phyloP scores from a whole-genome alignment of 805 yeast genomes.

The Priceomyces haplophilus region DNA sequence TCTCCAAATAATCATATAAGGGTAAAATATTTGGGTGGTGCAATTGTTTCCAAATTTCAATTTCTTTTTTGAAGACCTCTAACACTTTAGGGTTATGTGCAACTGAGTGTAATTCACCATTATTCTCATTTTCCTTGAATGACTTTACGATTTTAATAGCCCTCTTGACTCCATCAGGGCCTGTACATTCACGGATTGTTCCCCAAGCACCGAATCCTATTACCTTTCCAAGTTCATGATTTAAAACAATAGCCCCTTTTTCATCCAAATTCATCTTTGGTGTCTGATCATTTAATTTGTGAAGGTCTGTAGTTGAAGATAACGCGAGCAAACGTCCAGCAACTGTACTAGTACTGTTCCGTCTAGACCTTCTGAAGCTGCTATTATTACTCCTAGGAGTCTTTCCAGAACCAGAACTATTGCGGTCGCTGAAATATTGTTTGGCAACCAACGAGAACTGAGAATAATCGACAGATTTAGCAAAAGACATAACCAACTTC shows the following conservation, averaged over 20 bases:
- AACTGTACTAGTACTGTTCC: slow-evolving; percentile 34
- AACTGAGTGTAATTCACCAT: slow-evolving; percentile 7
- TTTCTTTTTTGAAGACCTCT: slow-evolving; percentile 65
- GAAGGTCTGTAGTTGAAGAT: slow-evolving; percentile 35
- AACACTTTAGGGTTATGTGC: slow-evolving; percentile 46
- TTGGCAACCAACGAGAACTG: slow-evolving; percentile 42
- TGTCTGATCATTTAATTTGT: slow-evolving; percentile 19
- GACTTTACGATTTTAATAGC: slow-evolving; percentile 65
- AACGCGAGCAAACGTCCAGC: slow-evolving; percentile 40
- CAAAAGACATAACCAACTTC: slow-evolving; percentile 37
- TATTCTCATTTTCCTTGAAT: slow-evolving; percentile 16
- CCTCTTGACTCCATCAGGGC: slow-evolving; percentile 29
- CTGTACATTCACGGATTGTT: slow-evolving; percentile 65
- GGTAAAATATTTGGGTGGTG: slow-evolving; percentile 65
- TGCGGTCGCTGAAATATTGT: slow-evolving; percentile 26
- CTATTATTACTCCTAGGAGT: slow-evolving; percentile 21
- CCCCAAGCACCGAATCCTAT: slow-evolving; percentile 94
- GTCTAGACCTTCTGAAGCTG: slow-evolving; percentile 30
- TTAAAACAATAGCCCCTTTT: slow-evolving; percentile 64
- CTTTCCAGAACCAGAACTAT: slow-evolving; percentile 20
- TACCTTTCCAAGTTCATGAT: slow-evolving; percentile 63
- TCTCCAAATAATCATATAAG: slow-evolving; percentile 58
- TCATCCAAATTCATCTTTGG: slow-evolving; percentile 50
- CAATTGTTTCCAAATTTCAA: slow-evolving; percentile 68
- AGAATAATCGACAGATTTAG: slow-evolving; percentile 41